Percentiles rank a stretch among this genome's conserved stretches.
phyloP scores from a whole-genome alignment of 371 early-diverging fungal species.

The Mucor plumbeus region DNA sequence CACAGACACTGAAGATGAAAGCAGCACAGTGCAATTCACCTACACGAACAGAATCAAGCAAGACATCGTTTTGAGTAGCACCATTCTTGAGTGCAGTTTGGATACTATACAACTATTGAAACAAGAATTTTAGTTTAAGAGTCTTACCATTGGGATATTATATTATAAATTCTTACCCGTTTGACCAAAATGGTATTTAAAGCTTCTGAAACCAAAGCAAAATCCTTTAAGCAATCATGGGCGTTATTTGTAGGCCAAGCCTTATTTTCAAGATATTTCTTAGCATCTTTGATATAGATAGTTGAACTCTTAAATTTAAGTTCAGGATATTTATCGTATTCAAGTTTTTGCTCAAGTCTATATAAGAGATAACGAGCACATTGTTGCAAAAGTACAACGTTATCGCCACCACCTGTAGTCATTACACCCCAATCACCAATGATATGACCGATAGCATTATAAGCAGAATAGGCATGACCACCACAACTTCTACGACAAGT shows the following conservation, averaged over 20 bases:
- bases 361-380: slow-evolving; percentile 42
- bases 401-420: slow-evolving; percentile 79
- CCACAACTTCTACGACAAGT: slow-evolving; percentile 64
- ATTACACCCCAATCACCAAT: slow-evolving; percentile 72
- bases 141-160: too few species aligned
- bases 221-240: slow-evolving; percentile 31
- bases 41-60: slow-evolving; percentile 42
- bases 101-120: slow-evolving; percentile 35
- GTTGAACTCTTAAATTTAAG: slow-evolving; percentile 46
- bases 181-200: slow-evolving; percentile 41
- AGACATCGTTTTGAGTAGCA: slow-evolving; percentile 27
- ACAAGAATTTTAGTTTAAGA: not conserved
- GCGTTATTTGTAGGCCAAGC: slow-evolving; percentile 33
- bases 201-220: slow-evolving; percentile 36
- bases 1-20: slow-evolving; percentile 36
- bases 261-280: slow-evolving; percentile 33
- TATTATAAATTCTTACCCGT: slow-evolving; percentile 29
- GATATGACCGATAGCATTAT: slow-evolving; percentile 68
- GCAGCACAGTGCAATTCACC: slow-evolving; percentile 48
- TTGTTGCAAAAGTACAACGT: slow-evolving; percentile 71
- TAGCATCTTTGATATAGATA: slow-evolving; percentile 36
- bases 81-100: slow-evolving; percentile 31
- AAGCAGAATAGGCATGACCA: slow-evolving; percentile 69
- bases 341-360: slow-evolving; percentile 34
- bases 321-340: slow-evolving; percentile 32